Conservation (phyloP, 2,329 filamentous ascomycete genomes). For the Neonectria ditissima region DNA sequence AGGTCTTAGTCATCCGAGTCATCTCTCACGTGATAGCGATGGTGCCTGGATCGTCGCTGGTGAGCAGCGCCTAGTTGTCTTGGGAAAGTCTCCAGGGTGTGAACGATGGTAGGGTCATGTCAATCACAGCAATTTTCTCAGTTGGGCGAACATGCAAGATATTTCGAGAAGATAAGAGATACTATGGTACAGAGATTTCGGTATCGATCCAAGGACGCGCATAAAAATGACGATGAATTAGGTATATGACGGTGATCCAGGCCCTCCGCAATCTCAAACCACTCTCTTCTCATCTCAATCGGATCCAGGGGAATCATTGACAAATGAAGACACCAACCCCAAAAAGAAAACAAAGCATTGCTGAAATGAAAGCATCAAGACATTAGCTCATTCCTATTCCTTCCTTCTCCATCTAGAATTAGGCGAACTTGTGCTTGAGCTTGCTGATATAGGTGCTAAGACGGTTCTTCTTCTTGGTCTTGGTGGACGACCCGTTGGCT, state of each 20-base stretch:
- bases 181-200: constrained; percentile 41
- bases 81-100: not conserved
- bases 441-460: constrained; percentile 72
- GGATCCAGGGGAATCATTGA: constrained; percentile 56
- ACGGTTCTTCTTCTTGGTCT: constrained; percentile 74
- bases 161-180: constrained; percentile 29
- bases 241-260: constrained; percentile 51
- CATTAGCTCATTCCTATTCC: constrained; percentile 40
- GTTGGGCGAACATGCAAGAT: constrained; percentile 23
- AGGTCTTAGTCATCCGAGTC: constrained; percentile 36
- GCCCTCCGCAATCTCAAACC: constrained; percentile 43
- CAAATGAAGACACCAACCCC: constrained; percentile 53
- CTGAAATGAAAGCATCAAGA: constrained; percentile 41
- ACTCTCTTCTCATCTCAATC: constrained; percentile 47
- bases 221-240: constrained; percentile 50
- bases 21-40: constrained; percentile 22
- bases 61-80: not conserved
- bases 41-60: not conserved
- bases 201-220: constrained; percentile 42
- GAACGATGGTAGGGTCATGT: too few species aligned
- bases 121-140: not conserved
- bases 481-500: constrained; percentile 44
- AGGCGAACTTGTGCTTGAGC: constrained; percentile 61
- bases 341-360: constrained; percentile 46
- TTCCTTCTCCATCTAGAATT: constrained; percentile 37